Base-by-base conservation (phyloP, 1,284 basidiomycete genomes). In the Fomitiporia mediterranea region DNA sequence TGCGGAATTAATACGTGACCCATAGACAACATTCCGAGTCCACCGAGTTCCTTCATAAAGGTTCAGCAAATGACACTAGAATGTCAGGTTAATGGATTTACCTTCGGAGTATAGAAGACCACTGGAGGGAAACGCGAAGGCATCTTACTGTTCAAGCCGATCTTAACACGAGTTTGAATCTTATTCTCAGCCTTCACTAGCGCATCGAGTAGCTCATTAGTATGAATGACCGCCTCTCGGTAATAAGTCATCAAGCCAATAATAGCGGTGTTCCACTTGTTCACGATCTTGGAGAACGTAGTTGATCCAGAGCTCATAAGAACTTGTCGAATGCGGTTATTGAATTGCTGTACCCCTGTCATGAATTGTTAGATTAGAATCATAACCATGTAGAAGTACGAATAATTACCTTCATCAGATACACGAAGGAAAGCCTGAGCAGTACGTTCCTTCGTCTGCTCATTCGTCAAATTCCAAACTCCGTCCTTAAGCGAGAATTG, bases 21-120 rank as follows among this genome's bases (percentile, higher is more conserved):
- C 97, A 99, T 99, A 1, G 94, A 98, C 65, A 99, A 78, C 97
- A 98, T 98, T 58, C 97, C 97, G 30, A 99, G 83, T 71, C 97
- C 97, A 70, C 97, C 97, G 28, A 94, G 76, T 77, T 98, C 94
- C 82, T 86, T 19, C 21, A 56, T 39, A 50, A 56, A 44, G 60
- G 19, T 32, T 60, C 42, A 56, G 40, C 48, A 53, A 50, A 25
- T 58, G 4, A 56, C 53, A 19, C 44, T 11, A 42, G 19, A 40
- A 34, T 39, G 7, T n/a, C 17, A 15, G 13, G 47, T 44, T 27
- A 52, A 48, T 50, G 34, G 35, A 44, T 67, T 50, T 53, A 82
- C 81, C 78, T 95, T 94, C 0, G 92, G 91, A 7, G 92, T 94
- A 68, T 95, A 96, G 77, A 94, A 97, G n/a, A 97, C 92, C 28